Conservation (phyloP, 2,329 filamentous ascomycete genomes). For the Sphaerulina populicola region DNA sequence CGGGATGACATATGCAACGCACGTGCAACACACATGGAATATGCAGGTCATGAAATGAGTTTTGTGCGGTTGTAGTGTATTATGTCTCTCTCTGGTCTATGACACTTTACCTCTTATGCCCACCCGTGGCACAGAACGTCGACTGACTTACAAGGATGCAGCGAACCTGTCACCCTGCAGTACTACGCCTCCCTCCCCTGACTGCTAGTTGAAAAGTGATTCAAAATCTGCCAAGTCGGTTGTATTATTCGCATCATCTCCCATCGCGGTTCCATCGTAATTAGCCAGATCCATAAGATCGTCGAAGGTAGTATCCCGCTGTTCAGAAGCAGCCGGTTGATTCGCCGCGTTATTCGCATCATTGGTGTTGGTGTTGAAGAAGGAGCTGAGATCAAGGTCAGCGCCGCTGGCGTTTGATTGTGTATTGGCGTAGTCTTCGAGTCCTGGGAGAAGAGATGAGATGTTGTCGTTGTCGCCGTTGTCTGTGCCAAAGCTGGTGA, state of each 20-base stretch:
- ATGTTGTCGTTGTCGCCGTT: slow-evolving; percentile 30
- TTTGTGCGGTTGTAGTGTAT: too few relatives aligned
- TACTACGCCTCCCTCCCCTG: too few relatives aligned
- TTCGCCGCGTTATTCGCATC: slow-evolving; percentile 9
- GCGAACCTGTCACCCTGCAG: too few relatives aligned
- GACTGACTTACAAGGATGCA: too few relatives aligned
- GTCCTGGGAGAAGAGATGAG: slow-evolving; percentile 34
- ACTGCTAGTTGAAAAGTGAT: neutral
- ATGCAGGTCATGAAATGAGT: too few relatives aligned
- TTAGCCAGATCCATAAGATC: slow-evolving; percentile 32
- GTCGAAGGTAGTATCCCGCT: slow-evolving; percentile 28
- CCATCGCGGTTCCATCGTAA: slow-evolving; percentile 24
- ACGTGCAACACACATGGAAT: too few relatives aligned
- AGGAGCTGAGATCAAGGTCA: slow-evolving; percentile 25
- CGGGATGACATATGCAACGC: too few relatives aligned
- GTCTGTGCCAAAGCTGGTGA: slow-evolving; percentile 19
- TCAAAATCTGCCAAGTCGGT: slow-evolving; percentile 14
- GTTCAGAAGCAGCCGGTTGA: slow-evolving; percentile 9
- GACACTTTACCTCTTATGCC: too few relatives aligned
- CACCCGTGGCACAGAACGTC: too few relatives aligned
- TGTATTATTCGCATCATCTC: slow-evolving; percentile 9
- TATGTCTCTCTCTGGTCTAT: too few relatives aligned
- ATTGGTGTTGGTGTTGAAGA: slow-evolving; percentile 21
- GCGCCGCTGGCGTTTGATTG: slow-evolving; percentile 12
- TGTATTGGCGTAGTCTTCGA: slow-evolving; percentile 37